Conservation (phyloP, 2,329 filamentous ascomycete genomes). For the Apiospora saccharicola region DNA sequence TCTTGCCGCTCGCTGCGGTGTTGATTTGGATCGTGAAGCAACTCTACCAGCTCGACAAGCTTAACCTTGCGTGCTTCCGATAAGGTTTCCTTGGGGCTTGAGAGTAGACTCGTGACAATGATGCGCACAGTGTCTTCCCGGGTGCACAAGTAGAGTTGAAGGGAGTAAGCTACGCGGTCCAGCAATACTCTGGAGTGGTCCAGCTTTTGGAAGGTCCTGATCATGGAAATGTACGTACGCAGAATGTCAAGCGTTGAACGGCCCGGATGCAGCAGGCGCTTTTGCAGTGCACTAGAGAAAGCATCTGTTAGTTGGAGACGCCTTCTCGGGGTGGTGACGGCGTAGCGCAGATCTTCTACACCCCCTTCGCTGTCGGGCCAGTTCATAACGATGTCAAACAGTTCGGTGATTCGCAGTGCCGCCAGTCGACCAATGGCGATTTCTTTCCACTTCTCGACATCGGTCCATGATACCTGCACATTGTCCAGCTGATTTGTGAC, state of each 20-base stretch:
- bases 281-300: slow-evolving; percentile 71
- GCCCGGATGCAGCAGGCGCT: slow-evolving; percentile 75
- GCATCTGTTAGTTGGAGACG: slow-evolving; percentile 74
- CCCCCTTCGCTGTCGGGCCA: slow-evolving; percentile 78
- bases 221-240: slow-evolving; percentile 80
- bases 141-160: slow-evolving; percentile 79
- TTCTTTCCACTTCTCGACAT: slow-evolving; percentile 74
- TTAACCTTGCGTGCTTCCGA: slow-evolving; percentile 52
- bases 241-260: slow-evolving; percentile 79
- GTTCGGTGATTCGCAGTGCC: slow-evolving; percentile 70
- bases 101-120: slow-evolving; percentile 76
- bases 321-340: slow-evolving; percentile 71
- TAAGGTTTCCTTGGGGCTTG: slow-evolving; percentile 59
- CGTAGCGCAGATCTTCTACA: slow-evolving; percentile 75
- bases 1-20: slow-evolving; percentile 60
- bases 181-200: slow-evolving; percentile 81
- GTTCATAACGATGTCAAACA: slow-evolving; percentile 80
- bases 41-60: slow-evolving; percentile 71
- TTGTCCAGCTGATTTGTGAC: slow-evolving; percentile 60
- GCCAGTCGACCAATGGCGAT: slow-evolving; percentile 74
- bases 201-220: slow-evolving; percentile 76
- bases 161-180: slow-evolving; percentile 74
- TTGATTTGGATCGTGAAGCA: slow-evolving; percentile 69
- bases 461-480: slow-evolving; percentile 55
- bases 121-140: slow-evolving; percentile 81